Base-by-base conservation (phyloP, 2,329 filamentous ascomycete genomes). In the Fusarium sp. region DNA sequence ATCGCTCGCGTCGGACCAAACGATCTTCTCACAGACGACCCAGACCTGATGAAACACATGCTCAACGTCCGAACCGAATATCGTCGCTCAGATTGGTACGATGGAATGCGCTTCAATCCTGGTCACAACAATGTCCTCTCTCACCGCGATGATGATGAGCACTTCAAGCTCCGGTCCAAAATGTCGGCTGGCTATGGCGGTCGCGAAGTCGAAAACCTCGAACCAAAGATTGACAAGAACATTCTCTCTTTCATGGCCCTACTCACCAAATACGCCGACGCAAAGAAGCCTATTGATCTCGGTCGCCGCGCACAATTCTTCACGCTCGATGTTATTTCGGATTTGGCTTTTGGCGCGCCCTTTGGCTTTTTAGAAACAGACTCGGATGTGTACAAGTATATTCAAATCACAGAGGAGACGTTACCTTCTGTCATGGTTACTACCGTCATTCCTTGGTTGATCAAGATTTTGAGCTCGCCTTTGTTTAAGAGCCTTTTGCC, bases 121-220 rank as follows among this genome's bases (percentile, higher is more conserved):
- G 79, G 83, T 33, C 78, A 79, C 40, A 81, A 87, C 63, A 86
- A 84, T 53, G 78, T 88, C 7, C 80, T 87, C 55, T 85, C 83
- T 1, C 78, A 82, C 54, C 79, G 81, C 37, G 79, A 87, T 53
- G 83, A 84, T 41, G 79, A 79, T 15, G 75, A 77, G 46, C 85
- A 73, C 46, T 69, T 70, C 84, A 73, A 75, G 72, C 72, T 84
- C 34, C 78, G 81, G 15, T 80, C 82, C 15, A 84, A 85, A 67
- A 83, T 88, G 79, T 80, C 83, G 7, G 77, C 82, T 4, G 86
- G 84, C 67, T 86, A 86, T 67, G 80, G 83, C 5, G 85, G 84
- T 8, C 84, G 85, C 63, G 86, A 87, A 37, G 84, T 86, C n/a
- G 78, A 81, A 4, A 75, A 77, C 8, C 73, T 87, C 1, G 85